Evolutionary conservation across 2,329 filamentous ascomycete species (phyloP), one percentile per base, ranked within the genome.

Genomic region (Epichloe gansuensis): DNA sequence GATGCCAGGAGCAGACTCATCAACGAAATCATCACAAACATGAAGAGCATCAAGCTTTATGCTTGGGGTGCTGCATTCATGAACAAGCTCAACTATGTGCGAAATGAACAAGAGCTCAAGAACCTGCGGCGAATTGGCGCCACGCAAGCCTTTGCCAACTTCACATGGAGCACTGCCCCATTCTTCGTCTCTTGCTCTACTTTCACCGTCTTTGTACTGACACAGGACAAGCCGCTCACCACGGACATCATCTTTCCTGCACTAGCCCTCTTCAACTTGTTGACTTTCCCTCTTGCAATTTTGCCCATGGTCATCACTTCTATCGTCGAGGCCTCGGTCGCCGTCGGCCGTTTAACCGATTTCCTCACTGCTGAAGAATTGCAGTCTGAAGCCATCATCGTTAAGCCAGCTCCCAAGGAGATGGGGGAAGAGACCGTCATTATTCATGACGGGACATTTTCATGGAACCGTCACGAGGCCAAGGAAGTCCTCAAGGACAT

Each of bases 1-100:
- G 93, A 98, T 63, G 80, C 89, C 40, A 82, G 93, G 63, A 95
- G 90, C 46, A 82, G 91, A 48, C 72, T 98, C 53, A 96, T 97
- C 75, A 94, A 91, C 6, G 93, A 98, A 68, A 98, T 98, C 58
- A 75, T 98, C 63, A 96, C 94, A 75, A 97, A 97, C 71, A 98
- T 98, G 87, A 98, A 98, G 74, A 95, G 89, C 65, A 93, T 98
- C 74, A 98, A 98, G 72, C 80, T 98, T 21, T 98, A 96, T 66
- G 93, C 93, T 34, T 98, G 93, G 93, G 91, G 90, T 35, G 85
- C 84, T 34, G 91, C 93, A 13, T 98, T 98, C 65, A 95, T 96
- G 84, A 93, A 89, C 69, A 95, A 95, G 70, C 81, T 98, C 54
- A 97, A 93, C 70, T 87, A 87, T 66, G 89, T 98, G 55, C 83